Conservation (phyloP, 176 grass and related monocot genomes). For the Triticum timopheevii region DNA sequence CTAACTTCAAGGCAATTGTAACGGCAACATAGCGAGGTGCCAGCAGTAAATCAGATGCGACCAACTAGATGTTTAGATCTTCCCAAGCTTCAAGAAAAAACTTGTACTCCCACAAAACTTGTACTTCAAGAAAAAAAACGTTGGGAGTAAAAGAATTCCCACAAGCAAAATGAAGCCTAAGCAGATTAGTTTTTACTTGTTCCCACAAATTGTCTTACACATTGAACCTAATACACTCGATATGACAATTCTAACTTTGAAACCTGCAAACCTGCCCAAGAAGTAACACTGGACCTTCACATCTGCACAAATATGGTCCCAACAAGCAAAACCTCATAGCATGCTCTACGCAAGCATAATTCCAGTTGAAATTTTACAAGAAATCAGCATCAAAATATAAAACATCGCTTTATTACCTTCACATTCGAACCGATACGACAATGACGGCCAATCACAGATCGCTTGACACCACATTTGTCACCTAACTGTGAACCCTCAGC, state of each 20-base stretch:
- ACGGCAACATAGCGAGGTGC: not conserved
- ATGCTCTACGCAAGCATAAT: not conserved
- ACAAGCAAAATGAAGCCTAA: not conserved
- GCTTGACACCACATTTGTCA: conserved; percentile 96
- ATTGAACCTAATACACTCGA: not conserved
- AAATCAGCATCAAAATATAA: conserved; percentile 9
- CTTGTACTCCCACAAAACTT: too few relatives aligned
- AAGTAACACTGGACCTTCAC: conserved; percentile 4
- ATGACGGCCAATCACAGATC: conserved; percentile 95
- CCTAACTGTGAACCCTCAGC: conserved; percentile 93
- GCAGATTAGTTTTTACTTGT: not conserved
- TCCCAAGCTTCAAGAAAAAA: not conserved
- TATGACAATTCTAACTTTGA: not conserved
- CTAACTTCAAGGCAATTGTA: not conserved
- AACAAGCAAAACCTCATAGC: not conserved
- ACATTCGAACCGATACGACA: conserved; percentile 98
- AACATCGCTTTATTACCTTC: conserved; percentile 54
- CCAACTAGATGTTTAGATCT: not conserved
- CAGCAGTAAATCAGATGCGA: not conserved
- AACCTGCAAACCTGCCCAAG: not conserved
- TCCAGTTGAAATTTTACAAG: conserved; percentile 11
- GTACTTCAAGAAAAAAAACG: too few relatives aligned
- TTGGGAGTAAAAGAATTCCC: not conserved
- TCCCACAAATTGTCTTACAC: not conserved
- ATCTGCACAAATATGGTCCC: not conserved